phyloP scores from a whole-genome alignment of 192 early-diverging fungal species.

The Coemansia sp. region DNA sequence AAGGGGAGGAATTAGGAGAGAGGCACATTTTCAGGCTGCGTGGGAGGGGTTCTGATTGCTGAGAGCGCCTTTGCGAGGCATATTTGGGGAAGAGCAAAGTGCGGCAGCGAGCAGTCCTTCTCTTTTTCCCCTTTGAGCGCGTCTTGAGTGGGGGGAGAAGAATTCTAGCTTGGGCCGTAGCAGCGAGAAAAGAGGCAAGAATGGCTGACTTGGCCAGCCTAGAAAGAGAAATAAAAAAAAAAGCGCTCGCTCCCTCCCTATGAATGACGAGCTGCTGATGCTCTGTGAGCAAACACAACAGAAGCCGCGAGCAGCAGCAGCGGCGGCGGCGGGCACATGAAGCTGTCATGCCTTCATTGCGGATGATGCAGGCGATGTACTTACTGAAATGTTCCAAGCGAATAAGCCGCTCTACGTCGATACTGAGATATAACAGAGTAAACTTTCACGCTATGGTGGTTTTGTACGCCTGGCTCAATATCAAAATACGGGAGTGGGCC shows the following conservation, averaged over 20 bases:
- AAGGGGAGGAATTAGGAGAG: neutral
- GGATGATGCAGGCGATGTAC: constrained; percentile 6
- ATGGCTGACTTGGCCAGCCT: neutral
- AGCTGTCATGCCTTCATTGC: constrained; percentile 11
- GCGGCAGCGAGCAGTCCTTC: constrained; percentile 4
- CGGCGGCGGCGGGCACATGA: constrained; percentile 1
- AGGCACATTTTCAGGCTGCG: constrained; percentile 9
- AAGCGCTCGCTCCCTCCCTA: neutral
- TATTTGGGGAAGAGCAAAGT: constrained; percentile 11
- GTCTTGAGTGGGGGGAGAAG: neutral
- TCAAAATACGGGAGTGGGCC: constrained; percentile 12
- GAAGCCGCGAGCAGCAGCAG: neutral
- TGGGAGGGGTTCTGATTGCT: constrained; percentile 15
- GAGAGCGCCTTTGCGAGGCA: constrained; percentile 17
- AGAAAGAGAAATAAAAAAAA: neutral
- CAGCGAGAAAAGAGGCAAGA: neutral
- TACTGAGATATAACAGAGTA: neutral
- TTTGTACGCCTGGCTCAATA: neutral
- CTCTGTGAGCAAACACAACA: neutral
- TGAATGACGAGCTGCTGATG: neutral
- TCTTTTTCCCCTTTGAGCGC: constrained; percentile 4
- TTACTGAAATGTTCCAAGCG: neutral
- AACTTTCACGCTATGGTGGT: neutral
- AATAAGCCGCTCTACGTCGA: neutral
- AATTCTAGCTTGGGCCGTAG: neutral